phyloP scores from a whole-genome alignment of 345 rosid species.

The Rhodomyrtus tomentosa region DNA sequence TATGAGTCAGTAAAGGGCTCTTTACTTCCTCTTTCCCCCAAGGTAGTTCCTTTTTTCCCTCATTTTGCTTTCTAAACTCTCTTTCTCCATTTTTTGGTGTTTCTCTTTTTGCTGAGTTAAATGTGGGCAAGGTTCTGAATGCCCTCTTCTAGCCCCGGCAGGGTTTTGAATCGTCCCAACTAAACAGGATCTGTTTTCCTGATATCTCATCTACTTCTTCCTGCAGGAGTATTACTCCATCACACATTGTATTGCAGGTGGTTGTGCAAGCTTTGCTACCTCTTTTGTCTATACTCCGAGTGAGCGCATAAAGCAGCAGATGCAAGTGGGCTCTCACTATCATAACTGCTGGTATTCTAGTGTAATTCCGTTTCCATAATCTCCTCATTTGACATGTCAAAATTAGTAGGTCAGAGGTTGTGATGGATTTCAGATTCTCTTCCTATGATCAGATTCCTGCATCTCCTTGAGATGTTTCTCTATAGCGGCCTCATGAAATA shows the following conservation, averaged over 20 bases:
- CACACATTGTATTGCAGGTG: slow-evolving; percentile 84
- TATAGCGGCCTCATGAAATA: neutral
- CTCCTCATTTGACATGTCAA: neutral
- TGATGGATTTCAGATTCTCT: neutral
- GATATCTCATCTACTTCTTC: neutral
- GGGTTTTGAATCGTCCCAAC: neutral
- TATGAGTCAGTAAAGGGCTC: slow-evolving; percentile 81
- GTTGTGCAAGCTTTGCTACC: slow-evolving; percentile 84
- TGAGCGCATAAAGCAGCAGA: slow-evolving; percentile 89
- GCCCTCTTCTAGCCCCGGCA: neutral
- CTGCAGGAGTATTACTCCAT: slow-evolving; percentile 71
- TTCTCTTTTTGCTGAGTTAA: neutral
- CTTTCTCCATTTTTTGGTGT: neutral
- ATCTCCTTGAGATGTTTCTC: neutral
- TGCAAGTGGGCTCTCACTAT: slow-evolving; percentile 89
- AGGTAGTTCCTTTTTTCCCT: slow-evolving; percentile 32
- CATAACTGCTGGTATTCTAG: slow-evolving; percentile 60
- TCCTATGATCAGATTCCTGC: neutral
- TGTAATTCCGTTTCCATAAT: neutral
- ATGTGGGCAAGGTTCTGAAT: neutral
- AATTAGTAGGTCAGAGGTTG: neutral
- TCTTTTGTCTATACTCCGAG: slow-evolving; percentile 88
- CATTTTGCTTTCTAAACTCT: neutral
- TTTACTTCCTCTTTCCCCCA: slow-evolving; percentile 67
- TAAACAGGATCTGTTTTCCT: neutral